Conservation (phyloP, 352 stramenopile genomes). For the Elongisporangium prolatum region DNA sequence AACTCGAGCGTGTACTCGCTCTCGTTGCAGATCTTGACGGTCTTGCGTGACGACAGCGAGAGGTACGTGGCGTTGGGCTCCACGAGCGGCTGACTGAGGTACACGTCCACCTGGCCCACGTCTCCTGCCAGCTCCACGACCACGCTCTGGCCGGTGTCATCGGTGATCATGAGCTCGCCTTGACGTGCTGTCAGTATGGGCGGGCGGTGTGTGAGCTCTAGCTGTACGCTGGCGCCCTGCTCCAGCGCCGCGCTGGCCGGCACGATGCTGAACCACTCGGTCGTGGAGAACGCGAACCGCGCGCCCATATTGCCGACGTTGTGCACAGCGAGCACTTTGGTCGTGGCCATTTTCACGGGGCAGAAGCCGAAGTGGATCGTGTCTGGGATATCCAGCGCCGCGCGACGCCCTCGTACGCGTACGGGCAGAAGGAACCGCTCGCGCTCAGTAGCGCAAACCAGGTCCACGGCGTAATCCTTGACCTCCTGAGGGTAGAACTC, state of each 20-base stretch:
- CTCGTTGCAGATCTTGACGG: slow-evolving; percentile 91
- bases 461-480: slow-evolving; percentile 82
- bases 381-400: slow-evolving; percentile 89
- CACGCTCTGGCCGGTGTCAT: slow-evolving; percentile 69
- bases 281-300: slow-evolving; percentile 72
- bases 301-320: slow-evolving; percentile 85
- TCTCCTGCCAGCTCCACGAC: slow-evolving; percentile 70
- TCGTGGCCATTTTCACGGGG: slow-evolving; percentile 81
- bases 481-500: slow-evolving; percentile 90
- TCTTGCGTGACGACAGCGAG: slow-evolving; percentile 86
- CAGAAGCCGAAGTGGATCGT: slow-evolving; percentile 83
- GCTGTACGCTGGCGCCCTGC: slow-evolving; percentile 62
- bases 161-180: slow-evolving; percentile 79
- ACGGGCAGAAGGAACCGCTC: slow-evolving; percentile 94
- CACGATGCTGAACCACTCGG: slow-evolving; percentile 51
- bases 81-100: slow-evolving; percentile 81
- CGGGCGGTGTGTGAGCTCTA: slow-evolving; percentile 66
- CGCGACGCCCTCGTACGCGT: slow-evolving; percentile 71
- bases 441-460: slow-evolving; percentile 92
- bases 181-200: slow-evolving; percentile 29
- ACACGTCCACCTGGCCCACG: slow-evolving; percentile 89
- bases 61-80: slow-evolving; percentile 90
- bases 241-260: slow-evolving; percentile 63
- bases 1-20: slow-evolving; percentile 90
- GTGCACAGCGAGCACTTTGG: slow-evolving; percentile 79